phyloP scores from a whole-genome alignment of 2,329 filamentous ascomycete genomes.

The Fusarium sublunatum region DNA sequence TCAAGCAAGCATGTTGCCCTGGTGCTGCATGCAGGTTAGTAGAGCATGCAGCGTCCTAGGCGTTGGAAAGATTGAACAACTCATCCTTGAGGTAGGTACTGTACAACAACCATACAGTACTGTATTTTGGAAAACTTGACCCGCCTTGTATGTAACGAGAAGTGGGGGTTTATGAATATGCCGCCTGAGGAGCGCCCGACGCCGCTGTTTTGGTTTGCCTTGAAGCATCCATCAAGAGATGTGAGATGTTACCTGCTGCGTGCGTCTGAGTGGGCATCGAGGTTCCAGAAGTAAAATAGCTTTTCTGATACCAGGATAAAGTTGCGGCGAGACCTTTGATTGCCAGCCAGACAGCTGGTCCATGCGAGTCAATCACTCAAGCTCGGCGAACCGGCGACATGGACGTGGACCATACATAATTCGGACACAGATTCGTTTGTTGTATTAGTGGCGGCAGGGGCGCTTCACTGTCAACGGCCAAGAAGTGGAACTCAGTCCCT shows the following conservation, averaged over 20 bases:
- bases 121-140: constrained; percentile 28
- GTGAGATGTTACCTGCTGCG: constrained; percentile 14
- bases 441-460: constrained; percentile 39
- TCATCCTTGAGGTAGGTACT: constrained; percentile 9
- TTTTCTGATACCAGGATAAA: constrained; percentile 11
- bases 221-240: constrained; percentile 29
- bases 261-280: constrained; percentile 1
- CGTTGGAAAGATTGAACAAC: constrained; percentile 7
- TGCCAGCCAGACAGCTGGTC: constrained; percentile 23
- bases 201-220: constrained; percentile 25
- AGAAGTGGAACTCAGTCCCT: constrained; percentile 39
- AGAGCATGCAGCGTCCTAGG: constrained; percentile 6
- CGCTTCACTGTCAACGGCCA: constrained; percentile 39
- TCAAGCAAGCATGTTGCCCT: constrained; percentile 3
- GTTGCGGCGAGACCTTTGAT: constrained; percentile 37
- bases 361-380: constrained; percentile 27
- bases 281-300: constrained; percentile 4
- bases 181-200: constrained; percentile 22
- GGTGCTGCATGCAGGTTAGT: constrained; percentile 1
- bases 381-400: constrained; percentile 29
- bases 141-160: constrained; percentile 44
- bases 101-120: constrained; percentile 7
- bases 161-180: constrained; percentile 33
- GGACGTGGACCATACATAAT: constrained; percentile 21
- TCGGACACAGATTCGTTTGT: constrained; percentile 8